Percentiles rank a stretch among this genome's conserved stretches.
These are phyloP conservation scores for Mucor irregularis DNA, from an alignment of 371 early-diverging fungal species.

Conservation along the genomic window DNA sequence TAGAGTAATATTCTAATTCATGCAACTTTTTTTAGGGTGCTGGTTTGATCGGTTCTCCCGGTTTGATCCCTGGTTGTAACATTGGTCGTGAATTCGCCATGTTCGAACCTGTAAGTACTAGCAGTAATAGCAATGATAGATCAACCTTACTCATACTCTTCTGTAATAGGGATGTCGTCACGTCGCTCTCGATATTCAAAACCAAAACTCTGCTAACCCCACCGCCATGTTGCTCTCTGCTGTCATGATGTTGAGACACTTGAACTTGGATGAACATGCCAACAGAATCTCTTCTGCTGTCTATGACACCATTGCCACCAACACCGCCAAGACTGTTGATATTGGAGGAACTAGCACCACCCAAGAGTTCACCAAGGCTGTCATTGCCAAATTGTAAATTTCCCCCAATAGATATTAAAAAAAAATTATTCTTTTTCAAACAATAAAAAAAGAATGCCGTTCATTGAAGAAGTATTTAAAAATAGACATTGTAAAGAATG, in stretches of 20 bases:
- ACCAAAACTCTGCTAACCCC: slow-evolving; percentile 90
- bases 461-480: too few relatives aligned
- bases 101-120: slow-evolving; percentile 91
- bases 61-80: slow-evolving; percentile 94
- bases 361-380: slow-evolving; percentile 87
- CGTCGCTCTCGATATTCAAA: slow-evolving; percentile 90
- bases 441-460: too few relatives aligned
- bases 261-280: slow-evolving; percentile 79
- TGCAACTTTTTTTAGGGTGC: slow-evolving; percentile 73
- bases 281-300: slow-evolving; percentile 83
- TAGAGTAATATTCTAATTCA: too few relatives aligned
- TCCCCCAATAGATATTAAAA: too few relatives aligned
- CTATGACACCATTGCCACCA: slow-evolving; percentile 22
- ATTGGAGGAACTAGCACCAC: slow-evolving; percentile 63
- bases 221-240: slow-evolving; percentile 93
- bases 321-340: slow-evolving; percentile 32
- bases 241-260: slow-evolving; percentile 97
- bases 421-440: too few relatives aligned
- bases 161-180: slow-evolving; percentile 92
- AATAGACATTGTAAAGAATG: too few relatives aligned
- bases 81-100: slow-evolving; percentile 95
- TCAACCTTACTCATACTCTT: background rate
- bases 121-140: background rate
- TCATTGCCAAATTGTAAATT: slow-evolving; percentile 66
- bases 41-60: slow-evolving; percentile 94